Evolutionary conservation across 2,329 filamentous ascomycete genomes (phyloP), one percentile per base, ranked within the genome.

Genomic region (Fusarium burgessii): DNA sequence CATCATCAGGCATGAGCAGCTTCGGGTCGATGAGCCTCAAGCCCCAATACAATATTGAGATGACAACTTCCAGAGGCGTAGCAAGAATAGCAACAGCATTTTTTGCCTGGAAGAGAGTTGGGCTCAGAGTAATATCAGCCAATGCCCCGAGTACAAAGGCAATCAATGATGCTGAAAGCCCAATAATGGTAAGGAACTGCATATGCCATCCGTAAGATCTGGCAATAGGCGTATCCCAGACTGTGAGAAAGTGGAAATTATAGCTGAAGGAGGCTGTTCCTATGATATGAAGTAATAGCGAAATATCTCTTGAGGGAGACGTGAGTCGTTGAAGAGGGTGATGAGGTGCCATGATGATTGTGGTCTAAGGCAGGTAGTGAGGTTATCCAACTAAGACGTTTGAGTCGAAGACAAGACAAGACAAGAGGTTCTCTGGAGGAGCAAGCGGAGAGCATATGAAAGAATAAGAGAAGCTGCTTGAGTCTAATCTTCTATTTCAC

Each of bases 141-240:
- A 91, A 77, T 7, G 92, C 81, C 7, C 88, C 92, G 29, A 87
- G 80, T 52, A 80, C 72, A 78, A 93, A 93, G 54, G 89, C 91
- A 47, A 85, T 72, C 14, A 88, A 84, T 2, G 91, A 86, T 27
- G 92, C 81, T 3, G 85, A 82, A 45, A 94, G 86, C 29, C 91
- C 92, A 62, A 94, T 87, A 76, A 93, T 93, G 71, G 92, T 94
- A 35, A 94, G 85, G 76, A 92, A 93, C 78, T 93, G 90, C 68
- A 90, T 87, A 76, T 92, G 87, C 81, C 91, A 86, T 62, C 92
- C 92, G 74, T 91, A 92, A 3, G 89, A 85, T 1, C 84, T 81
- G 54, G 86, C 86, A 46, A 90, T 85, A 55, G 83, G 80, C 14
- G 83, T 86, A 4, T 88, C 85, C 79, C 84, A 88, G 15, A 74